Conservation (phyloP, 306 rosid genomes). For the Pachyrhizus erosus region DNA sequence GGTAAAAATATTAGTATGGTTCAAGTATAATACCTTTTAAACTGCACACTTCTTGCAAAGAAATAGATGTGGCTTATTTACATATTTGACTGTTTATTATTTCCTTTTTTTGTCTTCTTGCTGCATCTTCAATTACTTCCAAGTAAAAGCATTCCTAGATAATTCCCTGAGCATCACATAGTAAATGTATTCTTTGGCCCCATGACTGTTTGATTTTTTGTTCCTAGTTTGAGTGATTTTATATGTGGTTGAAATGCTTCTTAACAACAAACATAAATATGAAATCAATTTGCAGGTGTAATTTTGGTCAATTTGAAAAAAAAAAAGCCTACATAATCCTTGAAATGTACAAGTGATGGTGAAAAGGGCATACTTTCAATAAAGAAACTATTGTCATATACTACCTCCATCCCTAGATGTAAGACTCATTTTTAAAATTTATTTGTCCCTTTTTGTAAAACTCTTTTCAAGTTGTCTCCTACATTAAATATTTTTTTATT, state of each 20-base stretch:
- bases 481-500: no score
- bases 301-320: conserved; percentile 1
- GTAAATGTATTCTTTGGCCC: conserved; percentile 11
- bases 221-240: background rate
- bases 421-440: no score
- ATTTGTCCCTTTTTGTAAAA: no score
- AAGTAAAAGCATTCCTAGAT: background rate
- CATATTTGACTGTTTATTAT: background rate
- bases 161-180: background rate
- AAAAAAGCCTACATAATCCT: background rate
- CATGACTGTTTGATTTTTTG: background rate
- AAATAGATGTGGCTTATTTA: background rate
- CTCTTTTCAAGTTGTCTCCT: no score
- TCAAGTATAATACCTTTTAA: background rate
- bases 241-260: conserved; percentile 10
- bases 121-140: background rate
- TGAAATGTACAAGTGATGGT: background rate
- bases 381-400: background rate
- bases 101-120: background rate
- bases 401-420: no score
- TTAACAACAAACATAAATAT: background rate
- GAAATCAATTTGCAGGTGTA: background rate
- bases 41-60: background rate
- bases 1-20: background rate
- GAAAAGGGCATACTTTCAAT: background rate